Evolutionary conservation across 139 green algal species (phyloP), one percentile per base, ranked within the genome.

Genomic region (Micromonas pusilla): DNA sequence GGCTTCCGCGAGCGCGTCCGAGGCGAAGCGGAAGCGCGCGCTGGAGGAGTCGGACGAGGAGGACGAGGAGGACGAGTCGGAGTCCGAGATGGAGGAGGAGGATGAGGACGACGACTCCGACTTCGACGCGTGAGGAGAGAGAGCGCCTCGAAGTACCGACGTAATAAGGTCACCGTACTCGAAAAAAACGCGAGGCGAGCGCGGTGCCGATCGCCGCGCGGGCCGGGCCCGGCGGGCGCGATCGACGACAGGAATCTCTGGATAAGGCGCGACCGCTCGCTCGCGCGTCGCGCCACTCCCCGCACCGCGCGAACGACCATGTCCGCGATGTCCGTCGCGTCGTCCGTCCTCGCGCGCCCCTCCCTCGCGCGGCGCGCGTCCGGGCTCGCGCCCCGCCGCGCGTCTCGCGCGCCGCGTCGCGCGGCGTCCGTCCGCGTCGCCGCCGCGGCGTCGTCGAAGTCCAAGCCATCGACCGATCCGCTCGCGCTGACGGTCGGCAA

Each of bases 41-140:
- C 31, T 34, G 5, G 63, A 70, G 20, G 33, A 70, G 33, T 32
- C 52, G 52, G 66, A 1, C 23, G 31, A 5, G 20, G 68, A 65
- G 2, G 32, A 52, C 2, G 66, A 73, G 16, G 66, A 73, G 2
- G 66, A 73, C 3, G 30, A 52, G 37, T 19, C 25, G 13, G 68
- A 75, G 63, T 34, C 21, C 63, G 63, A 70, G 28, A 25, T 37
- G 5, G 68, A 74, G 5, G 67, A 74, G 32, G 67, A 74, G 32
- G 67, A 74, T 33, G 67, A 75, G 34, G 68, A 75, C 68, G 68
- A 75, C 37, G 60, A 5, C 1, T 34, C 45, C 9, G 9, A 57
- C 45, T 57, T 57, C 16, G 9, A 57, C 45, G 45, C 9, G 45
- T 57, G 45, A 57, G n/a, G n/a, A n/a, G n/a, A n/a, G n/a, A n/a